These are phyloP conservation scores for Microcyclospora tardicrescens DNA, from an alignment of 2,329 filamentous ascomycete genomes.

Conservation along the genomic window DNA sequence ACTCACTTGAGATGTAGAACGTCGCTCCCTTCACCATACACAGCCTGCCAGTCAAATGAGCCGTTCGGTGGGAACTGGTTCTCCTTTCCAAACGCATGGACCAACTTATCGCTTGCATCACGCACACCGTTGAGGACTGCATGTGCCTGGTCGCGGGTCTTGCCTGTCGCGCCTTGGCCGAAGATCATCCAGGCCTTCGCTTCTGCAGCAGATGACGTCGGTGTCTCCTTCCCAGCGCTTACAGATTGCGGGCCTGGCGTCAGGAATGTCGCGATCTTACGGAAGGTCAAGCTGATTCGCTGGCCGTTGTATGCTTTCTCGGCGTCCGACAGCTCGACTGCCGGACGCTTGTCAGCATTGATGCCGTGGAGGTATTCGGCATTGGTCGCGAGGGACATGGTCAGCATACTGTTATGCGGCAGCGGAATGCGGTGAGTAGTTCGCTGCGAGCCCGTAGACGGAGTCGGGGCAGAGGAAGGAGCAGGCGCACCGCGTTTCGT, in stretches of 20 bases:
- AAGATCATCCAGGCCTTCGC: constrained; percentile 52
- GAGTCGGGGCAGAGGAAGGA: background rate
- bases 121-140: constrained; percentile 57
- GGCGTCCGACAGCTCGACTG: constrained; percentile 50
- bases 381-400: constrained; percentile 71
- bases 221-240: too few relatives aligned
- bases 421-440: constrained; percentile 56
- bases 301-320: constrained; percentile 63
- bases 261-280: constrained; percentile 76
- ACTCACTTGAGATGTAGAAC: constrained; percentile 49
- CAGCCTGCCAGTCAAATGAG: constrained; percentile 58
- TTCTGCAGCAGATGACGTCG: constrained; percentile 23
- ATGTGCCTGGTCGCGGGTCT: constrained; percentile 47
- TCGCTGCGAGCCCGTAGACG: constrained; percentile 23
- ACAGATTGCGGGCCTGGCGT: constrained; percentile 23
- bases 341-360: constrained; percentile 65
- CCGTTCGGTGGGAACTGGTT: constrained; percentile 45
- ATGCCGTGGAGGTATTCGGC: constrained; percentile 86
- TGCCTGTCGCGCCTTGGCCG: constrained; percentile 76
- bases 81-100: constrained; percentile 71
- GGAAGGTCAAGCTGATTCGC: constrained; percentile 85
- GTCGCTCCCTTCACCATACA: constrained; percentile 74
- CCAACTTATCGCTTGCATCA: constrained; percentile 51
- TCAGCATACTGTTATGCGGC: constrained; percentile 79
- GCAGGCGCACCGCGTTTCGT: constrained; percentile 49